Conservation (phyloP, 2,329 filamentous ascomycete genomes). For the Chaetomiaceae sp. region DNA sequence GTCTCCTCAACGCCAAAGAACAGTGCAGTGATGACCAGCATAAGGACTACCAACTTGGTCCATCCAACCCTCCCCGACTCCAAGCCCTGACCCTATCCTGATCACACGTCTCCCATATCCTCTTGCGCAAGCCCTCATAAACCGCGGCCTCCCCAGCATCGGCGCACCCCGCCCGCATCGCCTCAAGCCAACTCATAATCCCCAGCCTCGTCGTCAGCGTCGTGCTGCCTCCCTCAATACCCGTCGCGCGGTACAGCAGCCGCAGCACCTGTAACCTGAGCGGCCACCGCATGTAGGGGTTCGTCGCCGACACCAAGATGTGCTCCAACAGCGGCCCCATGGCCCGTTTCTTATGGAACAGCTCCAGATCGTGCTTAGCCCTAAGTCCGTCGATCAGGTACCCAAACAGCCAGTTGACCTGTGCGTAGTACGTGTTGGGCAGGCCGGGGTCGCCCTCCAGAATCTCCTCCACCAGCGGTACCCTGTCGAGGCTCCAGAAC, state of each 20-base stretch:
- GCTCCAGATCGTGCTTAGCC: constrained; percentile 53
- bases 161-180: constrained; percentile 42
- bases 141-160: constrained; percentile 39
- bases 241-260: constrained; percentile 64
- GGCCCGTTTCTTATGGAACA: constrained; percentile 56
- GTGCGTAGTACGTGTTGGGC: constrained; percentile 68
- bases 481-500: constrained; percentile 67
- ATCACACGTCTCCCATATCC: constrained; percentile 63
- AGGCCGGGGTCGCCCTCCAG: constrained; percentile 63
- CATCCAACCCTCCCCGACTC: constrained; percentile 50
- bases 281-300: constrained; percentile 57
- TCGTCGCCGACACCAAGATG: constrained; percentile 63
- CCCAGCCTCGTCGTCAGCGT: constrained; percentile 77
- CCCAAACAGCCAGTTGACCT: constrained; percentile 69
- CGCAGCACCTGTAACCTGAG: constrained; percentile 56
- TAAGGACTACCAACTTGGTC: neutral
- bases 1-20: no score
- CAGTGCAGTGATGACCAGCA: no score
- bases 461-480: constrained; percentile 64
- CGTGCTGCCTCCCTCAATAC: constrained; percentile 67
- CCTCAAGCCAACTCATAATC: constrained; percentile 68
- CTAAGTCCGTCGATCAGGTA: constrained; percentile 66
- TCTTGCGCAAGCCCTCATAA: constrained; percentile 50
- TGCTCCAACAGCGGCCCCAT: constrained; percentile 60
- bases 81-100: constrained; percentile 60